Percentiles rank a stretch among this genome's conserved stretches.
Evolutionary conservation across 2,329 filamentous ascomycete species (phyloP).

Genomic region (Gaeumannomyces tritici): DNA sequence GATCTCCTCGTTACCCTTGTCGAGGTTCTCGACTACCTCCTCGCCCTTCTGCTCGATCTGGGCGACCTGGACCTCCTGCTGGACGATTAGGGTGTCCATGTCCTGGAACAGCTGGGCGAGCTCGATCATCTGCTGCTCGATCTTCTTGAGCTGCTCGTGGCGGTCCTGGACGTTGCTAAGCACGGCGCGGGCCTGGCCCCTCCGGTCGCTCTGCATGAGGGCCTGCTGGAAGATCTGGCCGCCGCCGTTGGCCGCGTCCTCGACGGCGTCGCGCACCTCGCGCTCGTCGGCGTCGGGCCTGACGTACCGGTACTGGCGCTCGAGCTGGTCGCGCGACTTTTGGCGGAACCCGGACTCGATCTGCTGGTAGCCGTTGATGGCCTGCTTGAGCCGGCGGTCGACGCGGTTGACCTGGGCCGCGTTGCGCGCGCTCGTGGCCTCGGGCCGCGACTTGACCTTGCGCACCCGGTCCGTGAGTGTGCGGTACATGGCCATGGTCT

Average conservation of each 20-base stretch:
- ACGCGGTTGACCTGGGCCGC: constrained; percentile 71
- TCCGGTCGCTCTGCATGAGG: constrained; percentile 70
- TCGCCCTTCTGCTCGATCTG: constrained; percentile 82
- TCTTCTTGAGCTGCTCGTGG: constrained; percentile 82
- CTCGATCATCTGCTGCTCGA: constrained; percentile 82
- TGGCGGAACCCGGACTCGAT: constrained; percentile 73
- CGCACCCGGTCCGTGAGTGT: constrained; percentile 71
- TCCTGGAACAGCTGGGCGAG: constrained; percentile 82
- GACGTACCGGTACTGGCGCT: constrained; percentile 84
- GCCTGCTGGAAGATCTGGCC: constrained; percentile 84
- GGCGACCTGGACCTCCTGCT: constrained; percentile 73
- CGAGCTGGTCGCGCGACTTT: constrained; percentile 73
- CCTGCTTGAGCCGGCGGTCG: constrained; percentile 68
- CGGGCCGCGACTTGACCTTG: constrained; percentile 71
- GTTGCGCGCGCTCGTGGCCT: constrained; percentile 64
- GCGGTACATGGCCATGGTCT: constrained; percentile 78
- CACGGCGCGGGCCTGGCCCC: constrained; percentile 71
- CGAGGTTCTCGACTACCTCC: constrained; percentile 74
- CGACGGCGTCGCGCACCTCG: constrained; percentile 69
- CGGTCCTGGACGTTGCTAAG: constrained; percentile 73
- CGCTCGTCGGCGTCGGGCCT: constrained; percentile 68
- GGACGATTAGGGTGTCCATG: constrained; percentile 73
- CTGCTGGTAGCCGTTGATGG: constrained; percentile 73
- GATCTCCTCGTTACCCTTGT: constrained; percentile 78
- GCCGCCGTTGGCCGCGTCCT: constrained; percentile 58